Conservation (phyloP, 1,284 basidiomycete species). For the Moesziomyces antarcticus region DNA sequence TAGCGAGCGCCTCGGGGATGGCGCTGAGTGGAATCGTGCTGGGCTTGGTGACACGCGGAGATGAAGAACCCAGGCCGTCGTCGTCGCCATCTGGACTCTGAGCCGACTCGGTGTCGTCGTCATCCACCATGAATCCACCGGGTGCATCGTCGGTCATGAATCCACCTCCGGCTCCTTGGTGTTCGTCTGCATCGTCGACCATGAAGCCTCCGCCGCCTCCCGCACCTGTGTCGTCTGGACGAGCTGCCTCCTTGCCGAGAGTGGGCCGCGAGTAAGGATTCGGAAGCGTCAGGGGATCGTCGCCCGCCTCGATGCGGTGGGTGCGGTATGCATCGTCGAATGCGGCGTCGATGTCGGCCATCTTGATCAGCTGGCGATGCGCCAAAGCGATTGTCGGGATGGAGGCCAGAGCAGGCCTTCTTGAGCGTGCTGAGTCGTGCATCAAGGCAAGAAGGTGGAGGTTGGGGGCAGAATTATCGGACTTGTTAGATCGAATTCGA, state of each 20-base stretch:
- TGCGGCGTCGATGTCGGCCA: constrained; percentile 37
- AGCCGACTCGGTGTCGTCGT: constrained; percentile 2
- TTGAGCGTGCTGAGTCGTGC: constrained; percentile 23
- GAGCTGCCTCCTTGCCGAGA: background rate
- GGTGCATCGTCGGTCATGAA: constrained; percentile 14
- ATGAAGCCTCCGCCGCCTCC: constrained; percentile 47
- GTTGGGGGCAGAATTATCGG: background rate
- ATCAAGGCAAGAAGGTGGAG: constrained; percentile 18
- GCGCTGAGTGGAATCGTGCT: constrained; percentile 42
- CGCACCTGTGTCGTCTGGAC: background rate
- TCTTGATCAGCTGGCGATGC: background rate
- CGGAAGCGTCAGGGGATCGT: constrained; percentile 39
- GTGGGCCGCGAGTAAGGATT: constrained; percentile 38
- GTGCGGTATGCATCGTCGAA: constrained; percentile 55
- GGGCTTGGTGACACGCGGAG: constrained; percentile 2
- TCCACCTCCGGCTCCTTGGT: constrained; percentile 6
- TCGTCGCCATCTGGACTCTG: background rate
- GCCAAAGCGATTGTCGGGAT: no score
- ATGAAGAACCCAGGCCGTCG: background rate
- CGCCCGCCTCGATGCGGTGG: constrained; percentile 37
- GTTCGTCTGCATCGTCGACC: background rate
- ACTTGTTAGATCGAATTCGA: no score
- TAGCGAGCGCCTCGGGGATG: constrained; percentile 50
- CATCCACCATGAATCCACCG: background rate
- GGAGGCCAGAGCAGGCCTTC: background rate